Evolutionary conservation across 225 moss, liverwort and hornwort genomes (phyloP), one percentile per base, ranked within the genome.

Genomic region (Polytrichum formosum): DNA sequence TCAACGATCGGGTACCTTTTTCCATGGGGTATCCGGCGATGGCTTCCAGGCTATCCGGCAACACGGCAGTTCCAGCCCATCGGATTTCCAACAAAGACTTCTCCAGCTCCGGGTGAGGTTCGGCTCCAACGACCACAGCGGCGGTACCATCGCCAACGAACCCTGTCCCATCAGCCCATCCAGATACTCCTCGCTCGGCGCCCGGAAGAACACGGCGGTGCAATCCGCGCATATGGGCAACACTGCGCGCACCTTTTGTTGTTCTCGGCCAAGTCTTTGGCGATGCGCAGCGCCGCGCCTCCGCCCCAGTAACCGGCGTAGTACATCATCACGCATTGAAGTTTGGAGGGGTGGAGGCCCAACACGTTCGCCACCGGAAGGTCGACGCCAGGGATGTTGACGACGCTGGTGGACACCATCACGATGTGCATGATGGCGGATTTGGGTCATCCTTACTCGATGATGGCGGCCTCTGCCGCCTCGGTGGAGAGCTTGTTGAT

Each of bases 101-200:
- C 27, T 23, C 23, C 23, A 83, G 6, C 31, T 60, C 73, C 22
- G 76, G 70, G 30, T 67, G 69, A 9, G 87, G 81, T 63, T 87
- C 87, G 21, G 87, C 68, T 26, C 87, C 87, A 21, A 87, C 61
- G 17, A 87, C 77, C 6, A 87, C 73, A 7, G 84, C 84, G 0
- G 81, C 70, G 18, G 81, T 81, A 10, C 84, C 87, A 28, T 87
- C 87, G 29, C 87, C 80, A 74, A 87, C 17, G 77, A 78, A 16
- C 84, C 76, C 20, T 83, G 80, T n/a, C 87, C 87, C 8, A 87
- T 81, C 37, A 87, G 76, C 56, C 83, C 83, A 71, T 87, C 87
- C 73, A 87, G 64, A 29, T 84, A 78, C 73, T 87, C 84, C 68
- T 84, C 84, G 25, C 73, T 72, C 0, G 87, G 87, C 22, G 81